Percentiles rank a stretch among this genome's conserved stretches.
Conservation (phyloP, 495 filamentous ascomycete species). For the Articulospora tetracladia region DNA sequence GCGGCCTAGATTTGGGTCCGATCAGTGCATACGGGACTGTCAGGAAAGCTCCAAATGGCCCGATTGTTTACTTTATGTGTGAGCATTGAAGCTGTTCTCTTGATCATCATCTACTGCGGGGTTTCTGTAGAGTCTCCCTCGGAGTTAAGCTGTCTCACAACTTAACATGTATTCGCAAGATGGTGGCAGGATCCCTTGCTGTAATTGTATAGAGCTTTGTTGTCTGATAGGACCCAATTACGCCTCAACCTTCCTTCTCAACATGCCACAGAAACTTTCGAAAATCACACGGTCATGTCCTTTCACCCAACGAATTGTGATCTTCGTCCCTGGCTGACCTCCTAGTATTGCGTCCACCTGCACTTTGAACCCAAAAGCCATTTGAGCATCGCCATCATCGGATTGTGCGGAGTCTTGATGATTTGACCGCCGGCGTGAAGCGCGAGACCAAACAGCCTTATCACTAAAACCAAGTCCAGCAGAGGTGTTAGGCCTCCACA, state of each 20-base stretch:
- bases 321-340: constrained; percentile 5
- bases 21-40: too few relatives aligned
- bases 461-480: constrained; percentile 53
- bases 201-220: too few relatives aligned
- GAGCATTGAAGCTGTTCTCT: too few relatives aligned
- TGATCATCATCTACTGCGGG: too few relatives aligned
- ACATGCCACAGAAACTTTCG: constrained; percentile 83
- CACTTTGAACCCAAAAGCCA: constrained; percentile 46
- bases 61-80: too few relatives aligned
- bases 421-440: constrained; percentile 47
- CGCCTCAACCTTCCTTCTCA: constrained; percentile 40
- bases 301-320: constrained; percentile 68
- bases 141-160: too few relatives aligned
- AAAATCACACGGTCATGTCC: constrained; percentile 74
- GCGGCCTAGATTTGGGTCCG: too few relatives aligned
- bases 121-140: too few relatives aligned
- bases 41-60: too few relatives aligned
- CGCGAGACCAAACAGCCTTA: constrained; percentile 69
- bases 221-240: too few relatives aligned
- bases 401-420: constrained; percentile 10
- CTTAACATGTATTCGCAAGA: too few relatives aligned
- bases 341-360: constrained; percentile 6
- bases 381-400: constrained; percentile 26
- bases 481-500: constrained; percentile 38
- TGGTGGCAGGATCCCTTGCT: too few relatives aligned